Evolutionary conservation across 768 basidiomycete species (phyloP).

Genomic region (Suillus ampliporus): DNA sequence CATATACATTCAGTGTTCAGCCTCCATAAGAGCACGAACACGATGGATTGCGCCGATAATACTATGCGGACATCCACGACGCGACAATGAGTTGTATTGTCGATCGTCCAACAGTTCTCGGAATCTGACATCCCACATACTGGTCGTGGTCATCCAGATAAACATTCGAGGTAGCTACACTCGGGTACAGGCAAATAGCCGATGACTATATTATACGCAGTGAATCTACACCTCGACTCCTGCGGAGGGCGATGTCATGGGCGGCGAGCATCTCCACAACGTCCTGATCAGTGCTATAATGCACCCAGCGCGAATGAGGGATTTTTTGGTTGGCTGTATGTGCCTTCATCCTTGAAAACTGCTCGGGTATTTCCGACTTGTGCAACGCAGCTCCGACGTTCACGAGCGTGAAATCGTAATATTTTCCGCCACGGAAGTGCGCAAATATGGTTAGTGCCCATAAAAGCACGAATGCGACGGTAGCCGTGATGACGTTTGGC

Average conservation of each 20-base stretch:
- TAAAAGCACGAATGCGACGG: constrained; percentile 12
- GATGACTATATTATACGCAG: neutral
- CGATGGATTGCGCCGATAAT: too few species aligned
- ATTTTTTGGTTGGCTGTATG: neutral
- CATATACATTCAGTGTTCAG: too few species aligned
- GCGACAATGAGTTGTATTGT: too few species aligned
- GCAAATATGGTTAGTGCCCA: constrained; percentile 11
- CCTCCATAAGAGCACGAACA: too few species aligned
- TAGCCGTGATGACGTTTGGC: constrained; percentile 14
- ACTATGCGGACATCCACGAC: too few species aligned
- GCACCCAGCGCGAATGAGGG: neutral
- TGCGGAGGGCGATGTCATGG: neutral
- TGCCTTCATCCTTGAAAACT: constrained; percentile 5
- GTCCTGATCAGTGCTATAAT: neutral
- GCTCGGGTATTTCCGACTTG: constrained; percentile 5
- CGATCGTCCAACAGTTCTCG: too few species aligned
- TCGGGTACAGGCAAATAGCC: too few species aligned
- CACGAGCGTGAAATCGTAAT: constrained; percentile 8
- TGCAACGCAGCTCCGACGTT: constrained; percentile 12
- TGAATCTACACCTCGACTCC: neutral
- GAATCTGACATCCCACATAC: too few species aligned
- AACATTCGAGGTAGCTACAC: too few species aligned
- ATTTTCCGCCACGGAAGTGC: constrained; percentile 19
- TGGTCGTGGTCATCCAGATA: too few species aligned
- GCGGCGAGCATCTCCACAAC: neutral